phyloP scores from a whole-genome alignment of 805 yeast species.

The Candida sithepensis region DNA sequence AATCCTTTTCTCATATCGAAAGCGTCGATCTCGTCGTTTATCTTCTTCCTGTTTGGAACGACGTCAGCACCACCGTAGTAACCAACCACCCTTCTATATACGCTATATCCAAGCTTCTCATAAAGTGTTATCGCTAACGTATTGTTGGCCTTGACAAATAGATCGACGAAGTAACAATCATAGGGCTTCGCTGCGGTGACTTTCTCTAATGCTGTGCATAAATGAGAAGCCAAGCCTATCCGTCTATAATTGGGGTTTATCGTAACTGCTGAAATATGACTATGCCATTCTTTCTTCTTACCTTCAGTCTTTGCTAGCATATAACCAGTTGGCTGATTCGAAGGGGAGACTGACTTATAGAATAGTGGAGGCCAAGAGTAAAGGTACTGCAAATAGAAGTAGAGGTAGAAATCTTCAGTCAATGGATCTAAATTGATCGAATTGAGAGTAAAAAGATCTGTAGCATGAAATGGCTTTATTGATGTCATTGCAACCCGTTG shows the following conservation, averaged over 20 bases:
- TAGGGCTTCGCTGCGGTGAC: conserved; percentile 73
- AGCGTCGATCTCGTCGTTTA: conserved; percentile 75
- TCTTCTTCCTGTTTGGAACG: conserved; percentile 34
- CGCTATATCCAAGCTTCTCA: conserved; percentile 80
- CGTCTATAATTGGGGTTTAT: conserved; percentile 79
- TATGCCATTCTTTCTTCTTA: conserved; percentile 79
- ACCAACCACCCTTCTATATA: conserved; percentile 82
- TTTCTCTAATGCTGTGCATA: conserved; percentile 70
- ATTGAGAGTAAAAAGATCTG: conserved; percentile 72
- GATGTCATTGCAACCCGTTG: conserved; percentile 90
- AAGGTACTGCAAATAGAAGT: conserved; percentile 80
- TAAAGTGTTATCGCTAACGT: conserved; percentile 74
- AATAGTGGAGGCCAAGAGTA: conserved; percentile 85
- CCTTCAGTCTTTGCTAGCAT: conserved; percentile 99
- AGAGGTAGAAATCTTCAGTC: conserved; percentile 86
- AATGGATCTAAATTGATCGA: conserved; percentile 80
- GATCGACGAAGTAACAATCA: conserved; percentile 79
- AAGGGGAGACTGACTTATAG: conserved; percentile 57
- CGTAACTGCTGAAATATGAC: conserved; percentile 95
- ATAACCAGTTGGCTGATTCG: conserved; percentile 52
- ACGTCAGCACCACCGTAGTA: conserved; percentile 66
- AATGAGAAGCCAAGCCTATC: conserved; percentile 76
- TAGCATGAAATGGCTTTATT: conserved; percentile 79
- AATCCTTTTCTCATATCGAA: conserved; percentile 77
- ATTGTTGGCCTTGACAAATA: conserved; percentile 88